phyloP scores from a whole-genome alignment of 2,329 filamentous ascomycete genomes.

The Fusarium sp. region DNA sequence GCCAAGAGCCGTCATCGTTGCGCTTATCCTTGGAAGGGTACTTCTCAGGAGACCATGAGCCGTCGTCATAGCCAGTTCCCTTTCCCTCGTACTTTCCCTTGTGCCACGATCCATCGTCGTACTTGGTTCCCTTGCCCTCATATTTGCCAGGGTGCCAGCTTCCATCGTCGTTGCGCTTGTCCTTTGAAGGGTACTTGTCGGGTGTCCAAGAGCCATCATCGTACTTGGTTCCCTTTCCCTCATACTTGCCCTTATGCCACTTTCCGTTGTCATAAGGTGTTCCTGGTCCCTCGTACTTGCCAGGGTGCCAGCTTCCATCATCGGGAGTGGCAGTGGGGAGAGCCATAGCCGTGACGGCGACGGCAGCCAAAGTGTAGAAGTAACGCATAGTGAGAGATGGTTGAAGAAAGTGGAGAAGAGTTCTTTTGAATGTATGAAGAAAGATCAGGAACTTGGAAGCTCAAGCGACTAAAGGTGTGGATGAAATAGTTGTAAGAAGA shows the following conservation, averaged over 20 bases:
- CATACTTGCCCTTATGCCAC: background rate
- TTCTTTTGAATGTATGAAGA: background rate
- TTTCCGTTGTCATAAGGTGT: slow-evolving; percentile 13
- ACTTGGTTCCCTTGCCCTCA: slow-evolving; percentile 22
- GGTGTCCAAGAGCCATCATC: slow-evolving; percentile 15
- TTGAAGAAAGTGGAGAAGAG: background rate
- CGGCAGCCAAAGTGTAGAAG: slow-evolving; percentile 37
- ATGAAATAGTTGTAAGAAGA: background rate
- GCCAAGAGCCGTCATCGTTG: slow-evolving; percentile 13
- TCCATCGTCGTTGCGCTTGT: slow-evolving; percentile 4
- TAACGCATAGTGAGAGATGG: slow-evolving; percentile 31
- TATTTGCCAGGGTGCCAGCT: slow-evolving; percentile 26
- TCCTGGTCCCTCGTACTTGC: slow-evolving; percentile 22
- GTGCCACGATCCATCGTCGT: slow-evolving; percentile 9
- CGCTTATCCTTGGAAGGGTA: slow-evolving; percentile 8
- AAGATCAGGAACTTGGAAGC: background rate
- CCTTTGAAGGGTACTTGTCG: background rate
- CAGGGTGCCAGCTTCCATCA: slow-evolving; percentile 15
- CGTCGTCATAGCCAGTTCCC: slow-evolving; percentile 4
- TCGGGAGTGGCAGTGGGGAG: slow-evolving; percentile 33
- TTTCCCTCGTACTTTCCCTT: slow-evolving; percentile 15
- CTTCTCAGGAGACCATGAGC: slow-evolving; percentile 23
- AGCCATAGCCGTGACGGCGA: slow-evolving; percentile 40
- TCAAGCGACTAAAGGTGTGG: slow-evolving; percentile 3
- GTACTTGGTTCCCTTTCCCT: background rate